Conservation (phyloP, 2,329 filamentous ascomycete species). For the Metarhizium anisopliae region DNA sequence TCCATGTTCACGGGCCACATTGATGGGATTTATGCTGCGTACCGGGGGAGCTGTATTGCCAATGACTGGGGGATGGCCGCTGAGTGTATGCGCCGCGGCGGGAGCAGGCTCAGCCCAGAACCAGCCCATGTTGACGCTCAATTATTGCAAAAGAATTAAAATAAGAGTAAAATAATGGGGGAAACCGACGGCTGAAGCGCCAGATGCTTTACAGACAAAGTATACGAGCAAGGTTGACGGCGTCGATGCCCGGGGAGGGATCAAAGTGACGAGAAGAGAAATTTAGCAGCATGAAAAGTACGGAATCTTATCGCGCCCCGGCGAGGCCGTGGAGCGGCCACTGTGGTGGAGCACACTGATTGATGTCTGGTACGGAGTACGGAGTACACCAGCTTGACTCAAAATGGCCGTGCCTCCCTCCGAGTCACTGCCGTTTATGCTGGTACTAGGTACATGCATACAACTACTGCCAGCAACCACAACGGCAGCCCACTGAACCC, state of each 20-base stretch:
- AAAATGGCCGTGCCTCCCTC: too few relatives aligned
- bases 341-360: not conserved
- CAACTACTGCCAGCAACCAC: not conserved
- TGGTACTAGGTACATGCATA: too few relatives aligned
- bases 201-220: not conserved
- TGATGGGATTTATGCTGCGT: constrained; percentile 7
- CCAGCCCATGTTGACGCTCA: constrained; percentile 43
- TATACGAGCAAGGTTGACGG: not conserved
- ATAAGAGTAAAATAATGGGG: not conserved
- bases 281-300: not conserved
- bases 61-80: constrained; percentile 21
- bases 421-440: too few relatives aligned
- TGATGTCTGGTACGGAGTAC: too few relatives aligned
- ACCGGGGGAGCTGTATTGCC: constrained; percentile 24
- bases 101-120: constrained; percentile 49
- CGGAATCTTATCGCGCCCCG: constrained; percentile 2
- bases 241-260: not conserved
- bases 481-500: not conserved
- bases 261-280: not conserved
- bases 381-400: too few relatives aligned
- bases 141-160: not conserved
- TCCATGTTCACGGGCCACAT: not conserved
- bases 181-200: not conserved
- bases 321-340: not conserved
- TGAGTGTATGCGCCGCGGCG: constrained; percentile 22